phyloP scores from a whole-genome alignment of 2,329 filamentous ascomycete species.

The Leptographium radiaticola region DNA sequence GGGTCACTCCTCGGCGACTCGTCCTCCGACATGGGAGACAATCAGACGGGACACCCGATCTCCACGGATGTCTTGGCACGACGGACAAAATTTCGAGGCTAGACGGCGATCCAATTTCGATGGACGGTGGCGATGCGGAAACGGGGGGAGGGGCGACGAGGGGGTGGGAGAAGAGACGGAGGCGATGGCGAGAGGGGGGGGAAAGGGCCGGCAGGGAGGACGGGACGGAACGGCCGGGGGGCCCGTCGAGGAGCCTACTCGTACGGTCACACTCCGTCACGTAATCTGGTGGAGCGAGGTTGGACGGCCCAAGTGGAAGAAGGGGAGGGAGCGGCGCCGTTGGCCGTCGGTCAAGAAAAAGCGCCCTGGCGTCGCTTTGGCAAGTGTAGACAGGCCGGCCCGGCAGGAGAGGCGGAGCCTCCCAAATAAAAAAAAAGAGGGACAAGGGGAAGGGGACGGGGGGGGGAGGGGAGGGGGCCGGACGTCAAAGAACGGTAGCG shows the following conservation, averaged over 20 bases:
- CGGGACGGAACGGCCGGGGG: slow-evolving; percentile 2
- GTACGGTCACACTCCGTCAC: not conserved
- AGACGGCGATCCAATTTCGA: not conserved
- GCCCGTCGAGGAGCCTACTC: not conserved
- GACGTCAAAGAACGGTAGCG: not conserved
- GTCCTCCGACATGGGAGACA: slow-evolving; percentile 20
- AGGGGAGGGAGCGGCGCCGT: not conserved
- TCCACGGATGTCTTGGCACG: not conserved
- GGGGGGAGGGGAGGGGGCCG: too few species aligned
- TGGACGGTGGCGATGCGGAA: not conserved
- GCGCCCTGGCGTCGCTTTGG: not conserved
- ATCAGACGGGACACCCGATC: not conserved
- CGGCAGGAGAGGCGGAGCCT: not conserved
- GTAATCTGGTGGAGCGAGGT: not conserved
- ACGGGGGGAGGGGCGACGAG: not conserved
- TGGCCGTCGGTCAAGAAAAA: not conserved
- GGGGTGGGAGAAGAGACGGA: not conserved
- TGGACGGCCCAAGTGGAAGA: slow-evolving; percentile 1
- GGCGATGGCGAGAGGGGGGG: not conserved
- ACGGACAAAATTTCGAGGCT: not conserved
- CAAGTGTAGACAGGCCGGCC: not conserved
- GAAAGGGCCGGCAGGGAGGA: not conserved
- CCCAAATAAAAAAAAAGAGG: not conserved
- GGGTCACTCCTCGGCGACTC: slow-evolving; percentile 12
- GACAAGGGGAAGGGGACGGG: not conserved